These are phyloP conservation scores for Suaeda aralocaspica DNA, from an alignment of 148 eudicot genomes.

Conservation along the genomic window DNA sequence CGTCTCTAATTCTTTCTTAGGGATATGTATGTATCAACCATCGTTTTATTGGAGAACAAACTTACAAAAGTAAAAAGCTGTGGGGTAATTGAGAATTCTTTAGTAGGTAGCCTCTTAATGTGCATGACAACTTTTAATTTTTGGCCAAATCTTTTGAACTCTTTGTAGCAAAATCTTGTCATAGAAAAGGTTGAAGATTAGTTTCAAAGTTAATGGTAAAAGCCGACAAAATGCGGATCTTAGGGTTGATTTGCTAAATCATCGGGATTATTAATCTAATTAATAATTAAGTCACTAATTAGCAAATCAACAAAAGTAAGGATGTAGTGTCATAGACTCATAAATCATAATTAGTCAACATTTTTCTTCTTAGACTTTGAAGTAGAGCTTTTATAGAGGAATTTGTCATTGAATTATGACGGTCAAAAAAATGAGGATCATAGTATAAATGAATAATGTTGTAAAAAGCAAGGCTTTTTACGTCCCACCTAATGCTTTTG, in stretches of 20 bases:
- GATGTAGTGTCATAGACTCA: background rate
- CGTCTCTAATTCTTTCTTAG: too few species aligned
- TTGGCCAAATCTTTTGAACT: background rate
- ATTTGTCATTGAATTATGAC: background rate
- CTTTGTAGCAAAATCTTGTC: background rate
- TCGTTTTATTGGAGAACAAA: too few species aligned
- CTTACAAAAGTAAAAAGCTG: background rate
- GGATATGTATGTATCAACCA: too few species aligned
- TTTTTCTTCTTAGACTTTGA: background rate
- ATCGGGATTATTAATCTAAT: background rate
- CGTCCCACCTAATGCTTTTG: conserved; percentile 24
- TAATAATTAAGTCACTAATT: background rate
- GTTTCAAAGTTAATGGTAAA: conserved; percentile 8
- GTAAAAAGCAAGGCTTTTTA: background rate
- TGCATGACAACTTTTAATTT: conserved; percentile 1
- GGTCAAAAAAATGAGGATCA: conserved; percentile 11
- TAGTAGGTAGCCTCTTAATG: background rate
- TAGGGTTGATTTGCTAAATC: conserved; percentile 13
- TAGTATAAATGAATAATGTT: conserved; percentile 7
- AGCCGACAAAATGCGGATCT: conserved; percentile 11
- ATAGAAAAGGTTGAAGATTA: conserved; percentile 11
- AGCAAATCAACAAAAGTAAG: background rate
- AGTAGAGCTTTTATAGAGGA: background rate
- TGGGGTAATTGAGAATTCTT: background rate
- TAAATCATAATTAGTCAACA: conserved; percentile 11